A percentile compares a stretch with the other conserved stretches of the same genome.
Conservation (phyloP, 2,329 filamentous ascomycete species). For the Aspergillus tubingensis region DNA sequence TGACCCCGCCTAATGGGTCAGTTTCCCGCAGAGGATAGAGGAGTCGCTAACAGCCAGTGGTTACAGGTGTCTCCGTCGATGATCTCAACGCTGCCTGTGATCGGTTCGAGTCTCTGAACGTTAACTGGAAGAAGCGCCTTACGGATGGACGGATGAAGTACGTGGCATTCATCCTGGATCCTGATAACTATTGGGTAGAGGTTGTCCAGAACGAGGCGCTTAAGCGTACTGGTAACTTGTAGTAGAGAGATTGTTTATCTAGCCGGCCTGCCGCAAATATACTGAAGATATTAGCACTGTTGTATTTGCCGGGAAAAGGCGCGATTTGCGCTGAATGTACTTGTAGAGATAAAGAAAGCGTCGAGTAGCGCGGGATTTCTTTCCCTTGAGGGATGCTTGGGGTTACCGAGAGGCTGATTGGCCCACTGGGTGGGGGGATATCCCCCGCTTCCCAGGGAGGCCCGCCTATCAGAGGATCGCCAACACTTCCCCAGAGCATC, state of each 20-base stretch:
- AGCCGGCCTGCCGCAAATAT: neutral
- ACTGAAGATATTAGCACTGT: neutral
- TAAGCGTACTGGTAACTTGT: conserved; percentile 47
- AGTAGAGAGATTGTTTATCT: conserved; percentile 7
- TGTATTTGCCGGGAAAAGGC: neutral
- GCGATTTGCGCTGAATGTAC: neutral
- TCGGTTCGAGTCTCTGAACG: conserved; percentile 77
- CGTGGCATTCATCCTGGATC: conserved; percentile 86
- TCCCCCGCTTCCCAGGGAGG: neutral
- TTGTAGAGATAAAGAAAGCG: neutral
- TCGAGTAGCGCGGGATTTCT: neutral
- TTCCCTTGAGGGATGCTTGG: neutral
- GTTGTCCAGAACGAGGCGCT: conserved; percentile 68
- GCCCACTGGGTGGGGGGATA: neutral
- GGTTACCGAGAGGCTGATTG: conserved; percentile 1
- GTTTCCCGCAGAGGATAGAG: neutral
- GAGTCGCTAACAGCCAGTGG: neutral
- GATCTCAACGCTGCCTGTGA: conserved; percentile 84
- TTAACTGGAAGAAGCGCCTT: conserved; percentile 92
- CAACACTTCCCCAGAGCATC: conserved; percentile 2
- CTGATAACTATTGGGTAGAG: conserved; percentile 79
- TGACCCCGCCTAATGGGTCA: neutral
- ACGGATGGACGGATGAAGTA: conserved; percentile 92
- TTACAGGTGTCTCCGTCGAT: conserved; percentile 73
- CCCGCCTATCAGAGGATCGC: conserved; percentile 3